A percentile compares a stretch with the other conserved stretches of the same genome.
These are phyloP conservation scores for Pythium plurisporium DNA, from an alignment of 352 stramenopile species.

Conservation along the genomic window DNA sequence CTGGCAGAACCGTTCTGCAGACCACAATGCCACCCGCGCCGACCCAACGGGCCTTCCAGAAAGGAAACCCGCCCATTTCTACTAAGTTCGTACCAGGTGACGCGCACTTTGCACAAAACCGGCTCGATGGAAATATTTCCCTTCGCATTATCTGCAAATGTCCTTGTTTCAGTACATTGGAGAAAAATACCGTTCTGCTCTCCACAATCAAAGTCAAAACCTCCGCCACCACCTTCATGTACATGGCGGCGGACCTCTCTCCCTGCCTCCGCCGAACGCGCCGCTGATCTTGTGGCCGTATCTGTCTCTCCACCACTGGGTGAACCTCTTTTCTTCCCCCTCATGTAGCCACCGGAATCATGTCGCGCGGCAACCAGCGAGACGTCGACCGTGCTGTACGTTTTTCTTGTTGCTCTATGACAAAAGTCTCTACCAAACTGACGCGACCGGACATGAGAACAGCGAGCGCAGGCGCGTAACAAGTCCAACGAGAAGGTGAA, in stretches of 20 bases:
- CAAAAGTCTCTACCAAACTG: too few species aligned
- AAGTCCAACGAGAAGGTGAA: conserved; percentile 4
- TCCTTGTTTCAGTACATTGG: neutral
- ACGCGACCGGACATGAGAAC: conserved; percentile 7
- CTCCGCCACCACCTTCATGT: neutral
- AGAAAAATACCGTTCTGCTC: neutral
- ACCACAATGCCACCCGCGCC: neutral
- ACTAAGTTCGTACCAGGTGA: neutral
- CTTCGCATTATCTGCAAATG: too few species aligned
- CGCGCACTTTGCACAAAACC: too few species aligned
- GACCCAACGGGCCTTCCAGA: neutral
- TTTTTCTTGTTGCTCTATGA: too few species aligned
- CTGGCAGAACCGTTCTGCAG: neutral
- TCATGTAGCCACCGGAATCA: conserved; percentile 14
- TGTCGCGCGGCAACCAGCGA: conserved; percentile 82
- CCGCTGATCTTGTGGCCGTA: neutral
- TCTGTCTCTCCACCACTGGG: too few species aligned
- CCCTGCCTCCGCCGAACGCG: neutral
- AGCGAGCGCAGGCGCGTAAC: conserved; percentile 72
- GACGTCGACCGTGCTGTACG: conserved; percentile 67
- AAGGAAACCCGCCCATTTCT: too few species aligned
- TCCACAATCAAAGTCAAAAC: neutral
- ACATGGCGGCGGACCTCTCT: neutral
- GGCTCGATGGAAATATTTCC: neutral
- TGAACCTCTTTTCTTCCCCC: neutral